These are phyloP conservation scores for Lachnellula cervina DNA, from an alignment of 2,329 filamentous ascomycete genomes.

Conservation along the genomic window DNA sequence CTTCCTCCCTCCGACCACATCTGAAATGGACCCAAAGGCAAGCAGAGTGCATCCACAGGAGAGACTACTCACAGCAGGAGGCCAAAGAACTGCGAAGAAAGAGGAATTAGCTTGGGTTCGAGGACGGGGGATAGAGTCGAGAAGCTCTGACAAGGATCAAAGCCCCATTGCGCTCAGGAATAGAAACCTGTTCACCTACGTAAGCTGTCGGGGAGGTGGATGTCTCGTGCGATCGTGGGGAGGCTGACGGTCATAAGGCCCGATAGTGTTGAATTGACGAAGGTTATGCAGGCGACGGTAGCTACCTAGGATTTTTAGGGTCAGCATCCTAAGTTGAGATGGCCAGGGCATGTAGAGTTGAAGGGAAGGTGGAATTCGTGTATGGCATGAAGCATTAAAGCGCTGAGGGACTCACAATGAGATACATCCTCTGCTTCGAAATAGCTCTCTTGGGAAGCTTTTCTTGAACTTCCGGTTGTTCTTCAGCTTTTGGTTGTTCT, in stretches of 20 bases:
- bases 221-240: conserved; percentile 35
- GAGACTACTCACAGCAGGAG: conserved; percentile 34
- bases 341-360: too few species aligned
- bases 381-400: too few species aligned
- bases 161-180: too few species aligned
- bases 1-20: conserved; percentile 42
- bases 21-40: conserved; percentile 44
- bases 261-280: conserved; percentile 25
- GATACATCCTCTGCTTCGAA: too few species aligned
- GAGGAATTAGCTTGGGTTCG: too few species aligned
- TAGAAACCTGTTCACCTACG: neutral
- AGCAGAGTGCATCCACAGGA: conserved; percentile 43
- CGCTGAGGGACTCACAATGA: too few species aligned
- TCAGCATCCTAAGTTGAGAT: neutral
- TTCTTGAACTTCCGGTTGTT: too few species aligned
- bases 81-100: conserved; percentile 13
- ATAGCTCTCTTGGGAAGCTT: too few species aligned
- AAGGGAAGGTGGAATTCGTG: too few species aligned
- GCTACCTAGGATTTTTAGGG: conserved; percentile 1
- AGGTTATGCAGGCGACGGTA: conserved; percentile 21
- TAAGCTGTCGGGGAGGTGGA: conserved; percentile 21
- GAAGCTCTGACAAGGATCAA: too few species aligned
- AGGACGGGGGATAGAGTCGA: too few species aligned
- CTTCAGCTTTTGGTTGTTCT: too few species aligned
- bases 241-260: conserved; percentile 37